Conservation (phyloP, 495 filamentous ascomycete species). For the Aspergillus bertholletiae region DNA sequence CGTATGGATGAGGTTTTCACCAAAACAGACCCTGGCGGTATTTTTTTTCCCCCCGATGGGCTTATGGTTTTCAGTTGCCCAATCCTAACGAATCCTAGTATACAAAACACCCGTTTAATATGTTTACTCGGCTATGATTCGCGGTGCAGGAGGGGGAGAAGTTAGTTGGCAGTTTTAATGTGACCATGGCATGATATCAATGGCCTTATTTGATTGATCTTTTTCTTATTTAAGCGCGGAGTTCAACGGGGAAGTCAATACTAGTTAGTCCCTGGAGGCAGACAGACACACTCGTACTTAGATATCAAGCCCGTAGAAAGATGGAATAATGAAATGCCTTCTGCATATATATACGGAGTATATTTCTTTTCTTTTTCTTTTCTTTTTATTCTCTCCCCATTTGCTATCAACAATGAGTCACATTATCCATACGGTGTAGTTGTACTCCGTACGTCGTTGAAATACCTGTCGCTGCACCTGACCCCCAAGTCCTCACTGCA, state of each 20-base stretch:
- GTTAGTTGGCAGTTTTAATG: too few relatives aligned
- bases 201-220: not conserved
- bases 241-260: too few relatives aligned
- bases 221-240: not conserved
- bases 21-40: conserved; percentile 11
- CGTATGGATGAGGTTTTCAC: not conserved
- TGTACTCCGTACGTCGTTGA: not conserved
- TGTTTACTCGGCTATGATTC: not conserved
- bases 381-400: not conserved
- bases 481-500: not conserved
- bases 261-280: too few relatives aligned
- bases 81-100: too few relatives aligned
- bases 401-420: too few relatives aligned
- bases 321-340: too few relatives aligned
- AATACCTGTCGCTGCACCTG: not conserved
- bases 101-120: not conserved
- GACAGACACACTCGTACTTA: too few relatives aligned
- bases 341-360: not conserved
- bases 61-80: too few relatives aligned
- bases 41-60: not conserved
- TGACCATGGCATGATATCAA: not conserved
- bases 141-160: too few relatives aligned
- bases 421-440: too few relatives aligned
- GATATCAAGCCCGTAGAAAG: too few relatives aligned
- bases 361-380: not conserved